Evolutionary conservation across 2,329 filamentous ascomycete species (phyloP).

Genomic region (Pseudopithomyces maydicus): DNA sequence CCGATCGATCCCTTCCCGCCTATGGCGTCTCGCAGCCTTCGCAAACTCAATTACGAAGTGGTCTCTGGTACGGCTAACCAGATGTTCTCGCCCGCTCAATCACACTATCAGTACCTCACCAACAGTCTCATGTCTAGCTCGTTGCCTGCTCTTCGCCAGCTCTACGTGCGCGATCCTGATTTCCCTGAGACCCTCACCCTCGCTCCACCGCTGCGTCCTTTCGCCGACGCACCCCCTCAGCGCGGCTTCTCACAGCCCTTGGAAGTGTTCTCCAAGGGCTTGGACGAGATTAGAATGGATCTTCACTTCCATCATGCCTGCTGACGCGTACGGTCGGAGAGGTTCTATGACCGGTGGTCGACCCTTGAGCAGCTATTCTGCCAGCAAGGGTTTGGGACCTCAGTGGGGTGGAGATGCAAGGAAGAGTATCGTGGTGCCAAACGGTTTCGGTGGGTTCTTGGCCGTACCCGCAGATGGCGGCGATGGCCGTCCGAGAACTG

Average conservation of each 20-base stretch:
- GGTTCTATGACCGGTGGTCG: constrained; percentile 48
- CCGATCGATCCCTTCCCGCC: constrained; percentile 64
- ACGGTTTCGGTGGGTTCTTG: constrained; percentile 69
- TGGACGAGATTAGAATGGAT: constrained; percentile 72
- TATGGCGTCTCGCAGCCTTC: constrained; percentile 70
- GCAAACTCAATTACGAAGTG: constrained; percentile 82
- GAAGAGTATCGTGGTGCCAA: constrained; percentile 68
- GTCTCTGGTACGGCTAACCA: constrained; percentile 65
- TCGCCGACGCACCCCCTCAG: constrained; percentile 48
- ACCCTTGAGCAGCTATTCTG: constrained; percentile 52
- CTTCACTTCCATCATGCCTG: constrained; percentile 64
- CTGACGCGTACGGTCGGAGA: constrained; percentile 49
- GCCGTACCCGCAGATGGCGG: constrained; percentile 59
- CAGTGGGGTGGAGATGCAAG: constrained; percentile 65
- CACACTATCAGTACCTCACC: constrained; percentile 85
- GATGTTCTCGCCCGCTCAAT: constrained; percentile 56
- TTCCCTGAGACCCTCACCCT: constrained; percentile 83
- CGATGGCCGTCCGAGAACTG: constrained; percentile 38
- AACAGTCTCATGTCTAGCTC: constrained; percentile 78
- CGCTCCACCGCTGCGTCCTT: constrained; percentile 65
- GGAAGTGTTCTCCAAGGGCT: constrained; percentile 69
- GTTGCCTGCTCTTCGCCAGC: constrained; percentile 72
- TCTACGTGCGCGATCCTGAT: constrained; percentile 84
- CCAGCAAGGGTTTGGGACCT: constrained; percentile 55
- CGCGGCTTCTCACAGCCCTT: constrained; percentile 60